Evolutionary conservation across 306 rosid genomes (phyloP).

Genomic region (Benincasa hispida): DNA sequence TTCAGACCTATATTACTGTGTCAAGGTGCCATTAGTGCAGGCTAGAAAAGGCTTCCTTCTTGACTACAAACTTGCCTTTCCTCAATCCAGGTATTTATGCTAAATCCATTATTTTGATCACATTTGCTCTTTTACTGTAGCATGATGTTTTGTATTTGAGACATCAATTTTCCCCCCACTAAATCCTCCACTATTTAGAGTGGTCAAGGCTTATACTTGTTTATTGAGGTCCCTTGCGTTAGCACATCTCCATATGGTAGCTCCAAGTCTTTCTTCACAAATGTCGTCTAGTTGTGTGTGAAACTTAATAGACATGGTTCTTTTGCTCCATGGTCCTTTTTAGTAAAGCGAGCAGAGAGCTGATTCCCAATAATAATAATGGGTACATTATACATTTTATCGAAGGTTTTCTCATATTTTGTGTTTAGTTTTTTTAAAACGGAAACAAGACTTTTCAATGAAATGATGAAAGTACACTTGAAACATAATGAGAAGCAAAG

Average conservation of each 20-base stretch:
- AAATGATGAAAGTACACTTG: too few relatives aligned
- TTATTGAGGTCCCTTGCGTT: background rate
- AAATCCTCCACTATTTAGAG: background rate
- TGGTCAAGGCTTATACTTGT: background rate
- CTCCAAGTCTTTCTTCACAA: background rate
- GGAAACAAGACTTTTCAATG: too few relatives aligned
- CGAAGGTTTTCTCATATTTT: too few relatives aligned
- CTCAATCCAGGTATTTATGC: background rate
- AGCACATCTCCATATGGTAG: background rate
- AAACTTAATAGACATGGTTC: background rate
- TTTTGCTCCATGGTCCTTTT: background rate
- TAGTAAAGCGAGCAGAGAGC: background rate
- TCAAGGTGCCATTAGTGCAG: background rate
- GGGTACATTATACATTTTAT: background rate
- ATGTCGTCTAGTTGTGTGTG: background rate
- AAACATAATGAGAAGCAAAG: too few relatives aligned
- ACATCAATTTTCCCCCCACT: background rate
- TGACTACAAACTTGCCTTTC: background rate
- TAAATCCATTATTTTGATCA: background rate
- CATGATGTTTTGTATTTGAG: background rate
- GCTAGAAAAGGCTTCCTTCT: background rate
- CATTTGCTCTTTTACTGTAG: background rate
- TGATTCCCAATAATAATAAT: background rate
- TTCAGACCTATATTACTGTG: background rate
- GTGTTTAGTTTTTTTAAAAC: too few relatives aligned